Percentiles rank a stretch among this genome's conserved stretches.
These are phyloP conservation scores for Dactylellina sp. DNA, from an alignment of 2,329 filamentous ascomycete genomes.

Conservation along the genomic window DNA sequence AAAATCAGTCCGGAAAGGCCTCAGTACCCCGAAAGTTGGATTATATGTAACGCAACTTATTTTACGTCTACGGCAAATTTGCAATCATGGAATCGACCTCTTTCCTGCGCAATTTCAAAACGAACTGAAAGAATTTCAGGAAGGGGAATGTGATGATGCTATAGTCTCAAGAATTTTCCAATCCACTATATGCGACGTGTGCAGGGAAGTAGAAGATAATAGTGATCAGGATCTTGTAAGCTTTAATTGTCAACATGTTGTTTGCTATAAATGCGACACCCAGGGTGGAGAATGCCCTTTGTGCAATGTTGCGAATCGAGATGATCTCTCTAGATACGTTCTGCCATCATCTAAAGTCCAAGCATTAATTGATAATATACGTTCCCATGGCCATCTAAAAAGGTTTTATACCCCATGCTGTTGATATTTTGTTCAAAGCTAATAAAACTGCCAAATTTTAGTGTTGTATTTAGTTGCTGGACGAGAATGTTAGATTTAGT, in stretches of 20 bases:
- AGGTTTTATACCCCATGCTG: too few species aligned
- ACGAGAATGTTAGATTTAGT: slow-evolving; percentile 62
- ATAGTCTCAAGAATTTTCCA: slow-evolving; percentile 3
- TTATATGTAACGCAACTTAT: slow-evolving; percentile 41
- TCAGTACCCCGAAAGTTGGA: neutral
- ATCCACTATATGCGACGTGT: slow-evolving; percentile 20
- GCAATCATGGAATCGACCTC: slow-evolving; percentile 55
- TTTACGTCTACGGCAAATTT: slow-evolving; percentile 55
- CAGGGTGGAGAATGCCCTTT: slow-evolving; percentile 26
- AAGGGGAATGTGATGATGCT: neutral
- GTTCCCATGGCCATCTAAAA: slow-evolving; percentile 56
- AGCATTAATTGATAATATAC: slow-evolving; percentile 59
- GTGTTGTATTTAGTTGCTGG: slow-evolving; percentile 63
- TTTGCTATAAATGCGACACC: slow-evolving; percentile 10
- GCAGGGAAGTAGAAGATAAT: neutral
- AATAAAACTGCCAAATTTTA: too few species aligned
- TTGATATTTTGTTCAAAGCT: too few species aligned
- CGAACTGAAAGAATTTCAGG: neutral
- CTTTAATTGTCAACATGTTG: slow-evolving; percentile 27
- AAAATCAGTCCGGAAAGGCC: neutral
- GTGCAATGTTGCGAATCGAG: neutral
- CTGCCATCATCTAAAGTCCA: slow-evolving; percentile 58
- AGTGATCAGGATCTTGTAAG: neutral
- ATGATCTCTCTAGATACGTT: neutral
- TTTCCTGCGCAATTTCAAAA: slow-evolving; percentile 11